Percentiles rank a stretch among this genome's conserved stretches.
Conservation (phyloP, 257 asterid species). For the Solanum sejunctum region DNA sequence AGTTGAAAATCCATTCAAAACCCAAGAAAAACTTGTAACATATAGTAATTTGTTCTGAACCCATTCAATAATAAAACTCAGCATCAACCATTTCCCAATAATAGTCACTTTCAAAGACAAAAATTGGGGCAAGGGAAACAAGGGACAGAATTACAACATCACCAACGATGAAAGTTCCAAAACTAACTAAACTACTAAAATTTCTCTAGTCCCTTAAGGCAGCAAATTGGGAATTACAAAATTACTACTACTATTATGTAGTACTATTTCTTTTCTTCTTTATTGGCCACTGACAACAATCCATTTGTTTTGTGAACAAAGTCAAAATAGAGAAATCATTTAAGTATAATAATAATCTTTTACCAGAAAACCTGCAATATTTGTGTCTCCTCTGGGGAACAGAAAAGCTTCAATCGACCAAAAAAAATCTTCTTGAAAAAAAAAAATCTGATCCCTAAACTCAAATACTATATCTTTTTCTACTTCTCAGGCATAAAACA, state of each 20-base stretch:
- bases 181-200: background rate
- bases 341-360: conserved; percentile 8
- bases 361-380: conserved; percentile 30
- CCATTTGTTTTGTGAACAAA: conserved; percentile 1
- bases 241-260: background rate
- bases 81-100: background rate
- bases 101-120: background rate
- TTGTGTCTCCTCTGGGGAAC: conserved; percentile 32
- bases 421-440: conserved; percentile 17
- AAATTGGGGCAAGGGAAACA: background rate
- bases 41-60: background rate
- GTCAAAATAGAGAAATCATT: conserved; percentile 1
- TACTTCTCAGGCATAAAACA: background rate
- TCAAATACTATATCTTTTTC: conserved; percentile 4
- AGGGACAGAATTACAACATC: background rate
- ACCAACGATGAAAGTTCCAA: background rate
- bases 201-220: background rate
- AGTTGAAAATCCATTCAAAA: background rate
- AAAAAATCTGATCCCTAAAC: conserved; percentile 47
- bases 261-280: background rate
- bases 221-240: background rate
- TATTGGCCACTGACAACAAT: background rate
- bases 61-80: background rate
- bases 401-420: conserved; percentile 31
- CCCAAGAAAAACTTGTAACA: background rate